Base-by-base conservation (phyloP, 2,329 filamentous ascomycete species). In the Pyrenophora graminea region DNA sequence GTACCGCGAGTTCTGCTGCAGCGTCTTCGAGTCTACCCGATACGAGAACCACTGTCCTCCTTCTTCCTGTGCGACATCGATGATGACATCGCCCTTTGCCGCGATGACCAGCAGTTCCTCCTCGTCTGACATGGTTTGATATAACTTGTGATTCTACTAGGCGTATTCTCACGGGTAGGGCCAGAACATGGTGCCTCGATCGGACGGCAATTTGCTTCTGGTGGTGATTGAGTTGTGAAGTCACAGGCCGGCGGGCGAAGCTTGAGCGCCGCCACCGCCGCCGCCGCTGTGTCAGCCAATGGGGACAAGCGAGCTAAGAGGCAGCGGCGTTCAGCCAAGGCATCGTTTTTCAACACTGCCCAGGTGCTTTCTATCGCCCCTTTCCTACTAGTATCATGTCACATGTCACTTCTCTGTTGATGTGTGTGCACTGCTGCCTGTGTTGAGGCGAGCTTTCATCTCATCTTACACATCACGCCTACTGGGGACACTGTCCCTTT, bases 1-100 rank as follows among this genome's bases (percentile, higher is more conserved):
- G 70, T 90, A 91, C 49, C 82, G 82, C 4, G 88, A 91, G 54
- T 83, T 79, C 55, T 77, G 77, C 70, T 79, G 82, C 30, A 91
- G 76, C 0, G 74, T 74, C 10, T 75, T 75, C 1, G 85, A 74
- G 43, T 80, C 79, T 37, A 89, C 86, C 21, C 87, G 80, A 64
- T 86, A 91, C 10, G 78, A 74, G 66, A 86, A 74, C 38, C 79
- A 78, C 53, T 80, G 73, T 37, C 71, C 74, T 2, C 80, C 83
- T 31, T 82, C 85, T 55, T 85, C 81, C 64, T 90, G 89, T 6
- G 80, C 80, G 31, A 90, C 80, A 54, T 85, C 80, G 12, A 91
- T 79, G 27, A 91, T 68, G 17, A 90, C 71, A 63, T 91, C 85
- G 31, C 88, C 88, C 13, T 76, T 73, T 3, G 77, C 59, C 18